phyloP scores from a whole-genome alignment of 2,329 filamentous ascomycete genomes.

The Nannizzia gypsea region DNA sequence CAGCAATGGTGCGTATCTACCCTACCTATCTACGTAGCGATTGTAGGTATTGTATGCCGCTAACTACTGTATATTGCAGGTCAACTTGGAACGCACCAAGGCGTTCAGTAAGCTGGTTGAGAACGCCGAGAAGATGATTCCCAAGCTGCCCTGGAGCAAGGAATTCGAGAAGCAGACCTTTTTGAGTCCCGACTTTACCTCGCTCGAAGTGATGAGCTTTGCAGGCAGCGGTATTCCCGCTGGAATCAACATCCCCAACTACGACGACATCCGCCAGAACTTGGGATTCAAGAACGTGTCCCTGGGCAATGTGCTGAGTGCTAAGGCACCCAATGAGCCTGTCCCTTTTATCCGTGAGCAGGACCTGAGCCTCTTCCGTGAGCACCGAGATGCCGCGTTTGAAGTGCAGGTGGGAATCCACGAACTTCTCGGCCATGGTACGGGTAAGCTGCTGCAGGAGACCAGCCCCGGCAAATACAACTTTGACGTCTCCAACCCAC shows the following conservation, averaged over 20 bases:
- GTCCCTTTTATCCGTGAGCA: constrained; percentile 76
- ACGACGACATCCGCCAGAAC: constrained; percentile 49
- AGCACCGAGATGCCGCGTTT: constrained; percentile 76
- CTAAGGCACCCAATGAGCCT: constrained; percentile 83
- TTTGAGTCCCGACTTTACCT: constrained; percentile 88
- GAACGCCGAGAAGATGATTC: constrained; percentile 70
- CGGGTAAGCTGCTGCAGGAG: constrained; percentile 86
- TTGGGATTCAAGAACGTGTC: constrained; percentile 62
- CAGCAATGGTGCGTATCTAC: constrained; percentile 42
- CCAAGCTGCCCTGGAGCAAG: constrained; percentile 72
- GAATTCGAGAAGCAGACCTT: constrained; percentile 97
- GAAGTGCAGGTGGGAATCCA: constrained; percentile 94
- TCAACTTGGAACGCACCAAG: constrained; percentile 81
- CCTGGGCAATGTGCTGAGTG: constrained; percentile 81
- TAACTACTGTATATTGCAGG: constrained; percentile 35
- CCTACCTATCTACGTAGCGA: constrained; percentile 8
- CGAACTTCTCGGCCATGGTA: constrained; percentile 79
- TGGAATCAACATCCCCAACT: constrained; percentile 48
- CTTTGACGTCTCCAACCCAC: constrained; percentile 73
- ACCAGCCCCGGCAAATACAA: constrained; percentile 72
- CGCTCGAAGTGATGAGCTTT: constrained; percentile 81
- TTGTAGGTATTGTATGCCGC: constrained; percentile 18
- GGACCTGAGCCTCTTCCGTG: constrained; percentile 67
- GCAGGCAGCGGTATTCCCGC: constrained; percentile 51
- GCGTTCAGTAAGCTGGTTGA: constrained; percentile 79